phyloP scores from a whole-genome alignment of 176 grass and related monocot species.

The Neostapfia colusana region DNA sequence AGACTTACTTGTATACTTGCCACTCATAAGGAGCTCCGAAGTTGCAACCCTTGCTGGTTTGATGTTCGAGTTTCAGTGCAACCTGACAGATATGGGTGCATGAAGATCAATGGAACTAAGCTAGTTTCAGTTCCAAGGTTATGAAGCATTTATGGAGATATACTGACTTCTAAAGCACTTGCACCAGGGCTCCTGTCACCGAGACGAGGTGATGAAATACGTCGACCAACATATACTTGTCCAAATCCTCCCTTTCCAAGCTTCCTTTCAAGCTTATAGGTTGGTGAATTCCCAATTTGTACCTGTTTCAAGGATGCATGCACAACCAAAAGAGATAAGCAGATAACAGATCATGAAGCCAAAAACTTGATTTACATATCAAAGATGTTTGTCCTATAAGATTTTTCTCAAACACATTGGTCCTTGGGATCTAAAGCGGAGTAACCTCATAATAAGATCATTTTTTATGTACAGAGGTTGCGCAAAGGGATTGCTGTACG shows the following conservation, averaged over 20 bases:
- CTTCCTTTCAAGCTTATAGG: conserved; percentile 87
- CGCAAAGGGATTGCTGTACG: neutral
- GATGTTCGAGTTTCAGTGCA: conserved; percentile 92
- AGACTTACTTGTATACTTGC: conserved; percentile 88
- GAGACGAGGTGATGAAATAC: conserved; percentile 55
- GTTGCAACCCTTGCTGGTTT: conserved; percentile 89
- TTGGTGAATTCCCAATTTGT: conserved; percentile 75
- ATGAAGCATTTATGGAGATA: conserved; percentile 34
- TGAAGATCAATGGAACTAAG: conserved; percentile 10
- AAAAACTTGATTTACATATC: conserved; percentile 8
- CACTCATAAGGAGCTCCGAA: conserved; percentile 92
- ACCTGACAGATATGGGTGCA: conserved; percentile 57
- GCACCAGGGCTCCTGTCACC: conserved; percentile 57
- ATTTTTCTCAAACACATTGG: neutral
- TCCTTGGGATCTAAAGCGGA: neutral
- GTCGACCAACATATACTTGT: conserved; percentile 85
- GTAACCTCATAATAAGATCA: conserved; percentile 6
- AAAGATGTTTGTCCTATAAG: conserved; percentile 1
- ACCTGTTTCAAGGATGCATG: conserved; percentile 55
- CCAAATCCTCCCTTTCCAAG: conserved; percentile 98
- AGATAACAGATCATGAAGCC: neutral
- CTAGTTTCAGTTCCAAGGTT: conserved; percentile 29
- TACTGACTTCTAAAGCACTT: conserved; percentile 77
- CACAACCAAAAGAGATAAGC: conserved; percentile 1
- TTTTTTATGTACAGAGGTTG: neutral